Evolutionary conservation across 805 yeast species (phyloP).

Genomic region (Zygosaccharomyces rouxii): DNA sequence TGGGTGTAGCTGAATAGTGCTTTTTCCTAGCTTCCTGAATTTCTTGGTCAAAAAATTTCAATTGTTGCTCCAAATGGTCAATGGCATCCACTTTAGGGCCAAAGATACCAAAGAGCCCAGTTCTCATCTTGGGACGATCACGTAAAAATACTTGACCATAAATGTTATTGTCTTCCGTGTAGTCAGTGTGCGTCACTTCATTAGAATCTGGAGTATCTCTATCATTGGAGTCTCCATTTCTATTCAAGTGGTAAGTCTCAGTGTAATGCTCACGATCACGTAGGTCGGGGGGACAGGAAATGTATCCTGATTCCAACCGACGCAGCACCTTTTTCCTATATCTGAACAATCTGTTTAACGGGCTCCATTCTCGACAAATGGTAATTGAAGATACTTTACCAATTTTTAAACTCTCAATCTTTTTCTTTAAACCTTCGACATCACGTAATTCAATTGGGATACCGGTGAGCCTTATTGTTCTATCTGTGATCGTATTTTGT

Average conservation of each 20-base stretch:
- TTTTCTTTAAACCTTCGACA: slow-evolving; percentile 63
- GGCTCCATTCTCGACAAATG: slow-evolving; percentile 84
- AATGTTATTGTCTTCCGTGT: slow-evolving; percentile 17
- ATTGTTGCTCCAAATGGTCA: slow-evolving; percentile 63
- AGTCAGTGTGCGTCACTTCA: slow-evolving; percentile 6
- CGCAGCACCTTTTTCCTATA: slow-evolving; percentile 51
- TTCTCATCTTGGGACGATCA: slow-evolving; percentile 58
- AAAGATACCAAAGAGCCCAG: slow-evolving; percentile 56
- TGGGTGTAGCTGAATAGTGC: slow-evolving; percentile 77
- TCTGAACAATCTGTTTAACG: slow-evolving; percentile 60
- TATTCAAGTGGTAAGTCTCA: slow-evolving; percentile 25
- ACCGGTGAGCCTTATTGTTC: slow-evolving; percentile 84
- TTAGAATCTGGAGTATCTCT: slow-evolving; percentile 1
- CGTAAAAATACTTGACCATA: slow-evolving; percentile 31
- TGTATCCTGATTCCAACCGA: slow-evolving; percentile 52
- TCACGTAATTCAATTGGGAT: slow-evolving; percentile 79
- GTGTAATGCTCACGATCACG: slow-evolving; percentile 20
- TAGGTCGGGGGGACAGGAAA: slow-evolving; percentile 31
- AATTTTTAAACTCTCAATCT: slow-evolving; percentile 71
- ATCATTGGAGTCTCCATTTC: slow-evolving; percentile 8
- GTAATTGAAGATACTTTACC: slow-evolving; percentile 75
- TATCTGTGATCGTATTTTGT: slow-evolving; percentile 85
- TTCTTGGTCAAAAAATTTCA: slow-evolving; percentile 66
- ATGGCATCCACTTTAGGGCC: slow-evolving; percentile 80
- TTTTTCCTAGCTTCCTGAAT: slow-evolving; percentile 60